Evolutionary conservation across 805 yeast genomes (phyloP), one percentile per base, ranked within the genome.

Genomic region (Sugiyamaella americana): DNA sequence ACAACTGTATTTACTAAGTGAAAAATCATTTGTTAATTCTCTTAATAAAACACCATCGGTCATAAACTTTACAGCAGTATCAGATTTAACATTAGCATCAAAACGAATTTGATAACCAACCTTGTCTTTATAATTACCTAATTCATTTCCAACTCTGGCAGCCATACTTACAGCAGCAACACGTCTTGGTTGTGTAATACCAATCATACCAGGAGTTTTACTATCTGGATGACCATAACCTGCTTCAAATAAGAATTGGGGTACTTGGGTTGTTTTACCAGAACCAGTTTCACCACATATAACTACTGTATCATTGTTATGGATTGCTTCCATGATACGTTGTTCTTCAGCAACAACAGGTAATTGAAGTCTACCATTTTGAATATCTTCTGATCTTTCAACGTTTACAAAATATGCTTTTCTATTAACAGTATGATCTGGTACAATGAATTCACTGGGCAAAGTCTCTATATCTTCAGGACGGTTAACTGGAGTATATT

Each of bases 211-310:
- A 0, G 96, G 91, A 10, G 80, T 78, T 5, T 78, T 79, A 4
- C 79, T 68, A 4, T 68, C 67, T 5, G 74, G 72, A 4, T 62
- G 55, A 3, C 96, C 97, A 60, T 83, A 91, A 1, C 98, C 98
- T 0, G 95, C 79, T 65, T 93, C 99, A 60, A 80, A 87, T 39
- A 93, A 66, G 59, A 93, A 93, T 62, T 93, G 99, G 0, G 99
- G 98, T 3, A 93, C 89, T 66, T 93, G 99, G 0, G 99, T 93
- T 1, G 98, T 93, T 64, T 93, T 93, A 66, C 98, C 98, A 2
- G 97, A 88, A 57, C 98, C 98, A 1, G 98, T 93, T 58, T 89
- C 98, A 72, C 98, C 98, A 69, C 97, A 91, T 21, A 93, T 74
- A 11, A 93, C 82, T 0, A 89, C 80, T 50, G 91, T 84, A 58